Percentiles rank a stretch among this genome's conserved stretches.
Conservation (phyloP, 1,284 basidiomycete genomes). For the Malassezia japonica region DNA sequence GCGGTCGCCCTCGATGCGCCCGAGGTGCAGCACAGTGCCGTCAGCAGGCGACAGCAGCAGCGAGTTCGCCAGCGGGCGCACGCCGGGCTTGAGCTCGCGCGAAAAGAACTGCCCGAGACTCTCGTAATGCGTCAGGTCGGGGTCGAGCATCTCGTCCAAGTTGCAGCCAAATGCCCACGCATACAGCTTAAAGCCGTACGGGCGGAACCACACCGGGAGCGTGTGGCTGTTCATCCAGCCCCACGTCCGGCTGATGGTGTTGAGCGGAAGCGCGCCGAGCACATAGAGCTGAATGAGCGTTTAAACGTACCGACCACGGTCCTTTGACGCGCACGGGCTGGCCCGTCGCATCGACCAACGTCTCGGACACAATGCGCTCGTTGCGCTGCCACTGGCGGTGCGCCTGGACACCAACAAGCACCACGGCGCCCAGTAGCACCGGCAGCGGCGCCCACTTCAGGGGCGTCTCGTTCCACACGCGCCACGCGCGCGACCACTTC, state of each 20-base stretch:
- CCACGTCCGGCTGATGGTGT: slow-evolving; percentile 88
- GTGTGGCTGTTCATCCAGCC: slow-evolving; percentile 75
- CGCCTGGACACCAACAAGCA: slow-evolving; percentile 55
- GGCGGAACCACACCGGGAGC: slow-evolving; percentile 87
- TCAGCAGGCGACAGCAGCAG: slow-evolving; percentile 86
- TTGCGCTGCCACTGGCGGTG: slow-evolving; percentile 55
- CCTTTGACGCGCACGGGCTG: slow-evolving; percentile 63
- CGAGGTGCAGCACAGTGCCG: slow-evolving; percentile 84
- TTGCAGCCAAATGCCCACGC: slow-evolving; percentile 83
- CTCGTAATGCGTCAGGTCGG: slow-evolving; percentile 68
- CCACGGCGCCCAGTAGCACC: slow-evolving; percentile 58
- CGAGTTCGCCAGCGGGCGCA: slow-evolving; percentile 66
- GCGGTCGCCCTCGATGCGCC: slow-evolving; percentile 65
- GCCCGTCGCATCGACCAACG: slow-evolving; percentile 57
- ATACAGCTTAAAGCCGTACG: slow-evolving; percentile 76
- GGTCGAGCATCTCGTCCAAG: slow-evolving; percentile 74
- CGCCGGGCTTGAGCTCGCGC: slow-evolving; percentile 71
- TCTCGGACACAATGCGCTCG: slow-evolving; percentile 25
- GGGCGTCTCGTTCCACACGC: slow-evolving; percentile 74
- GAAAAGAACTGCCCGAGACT: slow-evolving; percentile 92
- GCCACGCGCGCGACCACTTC: slow-evolving; percentile 51
- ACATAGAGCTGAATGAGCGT: slow-evolving; percentile 83
- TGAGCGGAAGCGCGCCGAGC: slow-evolving; percentile 82
- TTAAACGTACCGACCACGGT: slow-evolving; percentile 74
- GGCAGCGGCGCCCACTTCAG: slow-evolving; percentile 94